Base-by-base conservation (phyloP, 768 basidiomycete genomes). In the Gloeopeniophorella convolvens region DNA sequence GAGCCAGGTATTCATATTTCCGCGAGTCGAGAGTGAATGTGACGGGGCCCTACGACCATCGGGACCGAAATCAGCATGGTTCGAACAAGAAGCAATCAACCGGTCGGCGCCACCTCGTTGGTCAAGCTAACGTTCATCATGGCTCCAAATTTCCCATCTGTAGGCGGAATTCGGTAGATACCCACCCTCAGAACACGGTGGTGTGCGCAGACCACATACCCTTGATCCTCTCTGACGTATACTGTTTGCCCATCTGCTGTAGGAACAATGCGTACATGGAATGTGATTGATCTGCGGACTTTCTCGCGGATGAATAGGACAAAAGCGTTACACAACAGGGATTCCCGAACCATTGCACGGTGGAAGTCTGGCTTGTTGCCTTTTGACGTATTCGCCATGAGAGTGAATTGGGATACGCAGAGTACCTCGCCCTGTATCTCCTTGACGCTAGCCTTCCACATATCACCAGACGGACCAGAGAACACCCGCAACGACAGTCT, bases 311-410 rank as follows among this genome's bases (percentile, higher is more conserved):
- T 37, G 13, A 49, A 18, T 34, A 27, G 32, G 45, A 21, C n/a
- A 11, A 6, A 27, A 26, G 13, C 15, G 10, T 20, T n/a, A 27
- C 35, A 20, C 42, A 24, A 51, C 33, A 33, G 34, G 30, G 28
- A 32, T 20, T 36, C 12, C 42, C 49, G 42, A 60, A 91, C 92
- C 92, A 96, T 96, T 5, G 93, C 88, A 16, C 77, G 78, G 67
- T 94, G 93, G 59, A 97, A 97, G 66, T 96, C 92, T 12, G 88
- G 88, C 62, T 93, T 91, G 63, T 74, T 87, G 23, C 91, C 91
- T 66, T 96, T 96, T 45, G 75, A 72, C 15, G 90, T 91, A 51
- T 85, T 85, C 20, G 92, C 88, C 62, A 94, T 66, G 23, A 99
- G 74, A 2, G 94, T 93, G 65, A 96, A 95, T 59, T 98, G 95